Evolutionary conservation across 129 eudicot genomes (phyloP).

Genomic region (Logfia minima): DNA sequence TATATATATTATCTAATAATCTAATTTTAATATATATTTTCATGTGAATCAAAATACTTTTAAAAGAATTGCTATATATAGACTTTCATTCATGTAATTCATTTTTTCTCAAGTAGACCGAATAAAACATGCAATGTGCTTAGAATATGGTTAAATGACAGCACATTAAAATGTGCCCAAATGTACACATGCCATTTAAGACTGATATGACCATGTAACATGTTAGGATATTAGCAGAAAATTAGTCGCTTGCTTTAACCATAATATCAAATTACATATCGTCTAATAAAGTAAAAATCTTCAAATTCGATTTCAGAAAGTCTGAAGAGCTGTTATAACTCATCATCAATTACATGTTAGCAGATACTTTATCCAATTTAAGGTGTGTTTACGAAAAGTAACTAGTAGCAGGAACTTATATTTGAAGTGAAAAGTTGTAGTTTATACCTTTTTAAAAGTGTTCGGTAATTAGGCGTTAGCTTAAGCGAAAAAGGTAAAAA

Average conservation of each 20-base stretch:
- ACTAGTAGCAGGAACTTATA: no score
- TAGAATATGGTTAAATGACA: constrained; percentile 11
- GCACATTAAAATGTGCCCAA: neutral
- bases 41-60: no score
- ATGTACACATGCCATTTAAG: constrained; percentile 25
- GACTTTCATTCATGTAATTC: no score
- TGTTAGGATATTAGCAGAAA: neutral
- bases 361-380: neutral
- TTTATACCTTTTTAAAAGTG: no score
- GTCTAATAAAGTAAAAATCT: neutral
- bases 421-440: no score
- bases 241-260: neutral
- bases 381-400: no score
- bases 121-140: constrained; percentile 16
- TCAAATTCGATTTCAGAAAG: neutral
- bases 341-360: neutral
- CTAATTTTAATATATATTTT: no score
- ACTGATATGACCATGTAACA: constrained; percentile 21
- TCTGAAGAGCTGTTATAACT: neutral
- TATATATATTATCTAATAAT: no score
- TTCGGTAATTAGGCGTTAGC: no score
- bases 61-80: no score
- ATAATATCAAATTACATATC: neutral
- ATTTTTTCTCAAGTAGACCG: neutral
- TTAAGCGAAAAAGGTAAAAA: no score